These are phyloP conservation scores for Handroanthus guayacan DNA, from an alignment of 257 asterid genomes.

Conservation along the genomic window DNA sequence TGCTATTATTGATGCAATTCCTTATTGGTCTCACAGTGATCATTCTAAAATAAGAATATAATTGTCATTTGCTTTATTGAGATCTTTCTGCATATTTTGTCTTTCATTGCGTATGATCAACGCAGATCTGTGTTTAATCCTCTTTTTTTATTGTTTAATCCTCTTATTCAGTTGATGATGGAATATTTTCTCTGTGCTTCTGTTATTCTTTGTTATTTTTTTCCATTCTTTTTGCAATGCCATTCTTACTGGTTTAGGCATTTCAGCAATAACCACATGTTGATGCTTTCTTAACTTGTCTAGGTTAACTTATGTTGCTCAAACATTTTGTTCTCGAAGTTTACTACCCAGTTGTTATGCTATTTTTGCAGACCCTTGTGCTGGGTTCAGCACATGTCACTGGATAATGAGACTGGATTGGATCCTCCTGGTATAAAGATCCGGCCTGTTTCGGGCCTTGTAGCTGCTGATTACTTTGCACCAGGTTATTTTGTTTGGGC, in stretches of 20 bases:
- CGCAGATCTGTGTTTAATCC: slow-evolving; percentile 19
- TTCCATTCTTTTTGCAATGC: slow-evolving; percentile 6
- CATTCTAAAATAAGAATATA: slow-evolving; percentile 1
- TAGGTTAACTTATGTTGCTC: slow-evolving; percentile 15
- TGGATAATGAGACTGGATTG: slow-evolving; percentile 80
- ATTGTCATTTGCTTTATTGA: slow-evolving; percentile 9
- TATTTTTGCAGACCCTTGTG: slow-evolving; percentile 70
- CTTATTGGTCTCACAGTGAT: slow-evolving; percentile 14
- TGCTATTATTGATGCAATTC: not conserved
- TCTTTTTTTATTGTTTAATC: slow-evolving; percentile 20
- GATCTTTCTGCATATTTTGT: not conserved
- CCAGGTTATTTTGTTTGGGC: slow-evolving; percentile 93
- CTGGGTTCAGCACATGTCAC: slow-evolving; percentile 89
- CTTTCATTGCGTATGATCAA: slow-evolving; percentile 6
- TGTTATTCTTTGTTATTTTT: not conserved
- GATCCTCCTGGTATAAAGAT: slow-evolving; percentile 84
- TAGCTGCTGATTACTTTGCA: slow-evolving; percentile 88
- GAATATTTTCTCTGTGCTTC: not conserved
- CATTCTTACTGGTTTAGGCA: not conserved
- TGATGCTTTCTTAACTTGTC: slow-evolving; percentile 26
- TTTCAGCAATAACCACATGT: not conserved
- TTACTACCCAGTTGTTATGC: slow-evolving; percentile 13
- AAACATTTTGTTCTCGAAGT: not conserved
- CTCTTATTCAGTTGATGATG: not conserved
- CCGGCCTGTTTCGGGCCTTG: slow-evolving; percentile 87